Conservation (phyloP, 1,139 yeast species). For the Kodamaea alishanica region DNA sequence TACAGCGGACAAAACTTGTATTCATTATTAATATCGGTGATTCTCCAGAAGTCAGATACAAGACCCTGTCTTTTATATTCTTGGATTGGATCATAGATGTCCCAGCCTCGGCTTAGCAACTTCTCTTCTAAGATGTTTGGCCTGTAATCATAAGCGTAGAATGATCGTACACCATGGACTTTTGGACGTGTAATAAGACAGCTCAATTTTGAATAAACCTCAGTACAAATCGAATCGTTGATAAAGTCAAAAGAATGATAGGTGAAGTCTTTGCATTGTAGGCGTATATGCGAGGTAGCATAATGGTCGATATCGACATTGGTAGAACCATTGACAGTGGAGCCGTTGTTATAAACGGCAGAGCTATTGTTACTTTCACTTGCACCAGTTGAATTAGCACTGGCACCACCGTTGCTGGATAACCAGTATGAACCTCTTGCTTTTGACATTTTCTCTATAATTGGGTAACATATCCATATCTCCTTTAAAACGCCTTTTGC, state of each 20-base stretch:
- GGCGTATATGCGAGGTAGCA: conserved; percentile 55
- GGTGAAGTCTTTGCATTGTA: conserved; percentile 86
- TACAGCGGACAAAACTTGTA: conserved; percentile 75
- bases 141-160: conserved; percentile 47
- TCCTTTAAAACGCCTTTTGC: conserved; percentile 46
- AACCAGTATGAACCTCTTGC: conserved; percentile 50
- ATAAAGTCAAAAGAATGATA: conserved; percentile 73
- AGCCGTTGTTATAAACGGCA: neutral
- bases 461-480: conserved; percentile 91
- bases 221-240: conserved; percentile 56
- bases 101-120: conserved; percentile 62
- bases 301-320: conserved; percentile 33
- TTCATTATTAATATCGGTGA: conserved; percentile 58
- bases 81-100: conserved; percentile 52
- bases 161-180: conserved; percentile 38
- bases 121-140: conserved; percentile 63
- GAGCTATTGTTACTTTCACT: neutral
- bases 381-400: neutral
- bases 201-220: conserved; percentile 70
- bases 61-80: conserved; percentile 73
- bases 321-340: neutral
- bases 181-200: conserved; percentile 49
- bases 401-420: conserved; percentile 10
- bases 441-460: conserved; percentile 65
- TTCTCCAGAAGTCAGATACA: conserved; percentile 56